Percentiles rank a stretch among this genome's conserved stretches.
Evolutionary conservation across 148 eudicot species (phyloP).

Genomic region (Linanthus parryae): DNA sequence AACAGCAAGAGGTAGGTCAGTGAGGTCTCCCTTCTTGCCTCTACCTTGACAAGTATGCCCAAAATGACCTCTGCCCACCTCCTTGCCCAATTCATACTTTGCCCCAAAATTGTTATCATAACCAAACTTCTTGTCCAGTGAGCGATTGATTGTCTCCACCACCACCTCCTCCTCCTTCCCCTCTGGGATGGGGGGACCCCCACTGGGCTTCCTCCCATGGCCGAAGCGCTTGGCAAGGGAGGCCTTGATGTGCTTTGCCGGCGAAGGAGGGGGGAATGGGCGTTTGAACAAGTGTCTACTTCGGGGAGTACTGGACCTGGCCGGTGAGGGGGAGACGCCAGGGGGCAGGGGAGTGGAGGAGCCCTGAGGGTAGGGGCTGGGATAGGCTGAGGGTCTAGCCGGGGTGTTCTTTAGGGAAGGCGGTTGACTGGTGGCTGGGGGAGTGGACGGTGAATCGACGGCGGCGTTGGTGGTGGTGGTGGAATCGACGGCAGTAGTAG

Average conservation of each 20-base stretch:
- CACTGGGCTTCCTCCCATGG: constrained; percentile 33
- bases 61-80: constrained; percentile 67
- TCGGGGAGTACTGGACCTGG: constrained; percentile 61
- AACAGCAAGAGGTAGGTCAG: constrained; percentile 52
- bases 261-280: constrained; percentile 68
- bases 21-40: constrained; percentile 43
- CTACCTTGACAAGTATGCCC: constrained; percentile 63
- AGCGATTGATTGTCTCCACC: constrained; percentile 11
- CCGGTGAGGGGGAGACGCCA: constrained; percentile 59
- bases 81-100: constrained; percentile 59
- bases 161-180: constrained; percentile 20
- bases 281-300: constrained; percentile 29
- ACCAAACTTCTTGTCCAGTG: constrained; percentile 56
- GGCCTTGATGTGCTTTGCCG: constrained; percentile 71
- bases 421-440: constrained; percentile 9
- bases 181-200: constrained; percentile 51
- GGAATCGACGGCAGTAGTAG: constrained; percentile 2
- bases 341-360: constrained; percentile 26
- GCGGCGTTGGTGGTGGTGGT: no score
- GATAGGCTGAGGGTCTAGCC: constrained; percentile 37
- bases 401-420: constrained; percentile 34
- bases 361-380: constrained; percentile 55
- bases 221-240: constrained; percentile 51
- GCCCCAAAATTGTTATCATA: constrained; percentile 51
- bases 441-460: constrained; percentile 7